Evolutionary conservation across 1,139 yeast genomes (phyloP).

Genomic region (Candida sojae): DNA sequence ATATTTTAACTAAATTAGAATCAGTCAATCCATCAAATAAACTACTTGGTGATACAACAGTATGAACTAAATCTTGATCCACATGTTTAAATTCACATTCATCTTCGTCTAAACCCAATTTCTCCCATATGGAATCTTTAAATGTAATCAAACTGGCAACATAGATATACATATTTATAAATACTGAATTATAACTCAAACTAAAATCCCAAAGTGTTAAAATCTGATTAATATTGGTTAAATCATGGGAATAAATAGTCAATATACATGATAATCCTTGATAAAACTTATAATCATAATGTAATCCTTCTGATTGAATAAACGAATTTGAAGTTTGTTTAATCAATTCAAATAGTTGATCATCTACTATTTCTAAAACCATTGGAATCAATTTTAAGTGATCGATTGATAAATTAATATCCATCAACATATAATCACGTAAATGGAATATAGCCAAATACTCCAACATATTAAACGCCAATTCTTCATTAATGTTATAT

Average conservation of each 20-base stretch:
- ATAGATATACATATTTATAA: slow-evolving; percentile 55
- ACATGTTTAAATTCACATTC: slow-evolving; percentile 20
- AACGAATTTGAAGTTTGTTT: slow-evolving; percentile 35
- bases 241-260: slow-evolving; percentile 79
- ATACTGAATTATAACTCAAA: slow-evolving; percentile 48
- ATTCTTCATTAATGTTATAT: slow-evolving; percentile 29
- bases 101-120: slow-evolving; percentile 18
- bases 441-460: slow-evolving; percentile 61
- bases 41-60: slow-evolving; percentile 34
- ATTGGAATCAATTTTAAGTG: slow-evolving; percentile 69
- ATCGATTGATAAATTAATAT: slow-evolving; percentile 63
- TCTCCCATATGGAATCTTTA: slow-evolving; percentile 39
- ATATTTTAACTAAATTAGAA: slow-evolving; percentile 35
- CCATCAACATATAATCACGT: slow-evolving; percentile 83
- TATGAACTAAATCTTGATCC: slow-evolving; percentile 49
- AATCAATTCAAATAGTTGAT: slow-evolving; percentile 49
- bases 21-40: slow-evolving; percentile 33
- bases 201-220: slow-evolving; percentile 64
- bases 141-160: slow-evolving; percentile 49
- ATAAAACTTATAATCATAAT: slow-evolving; percentile 49
- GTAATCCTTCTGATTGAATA: slow-evolving; percentile 27
- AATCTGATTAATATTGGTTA: slow-evolving; percentile 50
- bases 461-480: slow-evolving; percentile 54
- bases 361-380: slow-evolving; percentile 53
- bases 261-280: slow-evolving; percentile 72